Evolutionary conservation across 2,329 filamentous ascomycete species (phyloP).

Genomic region (Claviceps africana): DNA sequence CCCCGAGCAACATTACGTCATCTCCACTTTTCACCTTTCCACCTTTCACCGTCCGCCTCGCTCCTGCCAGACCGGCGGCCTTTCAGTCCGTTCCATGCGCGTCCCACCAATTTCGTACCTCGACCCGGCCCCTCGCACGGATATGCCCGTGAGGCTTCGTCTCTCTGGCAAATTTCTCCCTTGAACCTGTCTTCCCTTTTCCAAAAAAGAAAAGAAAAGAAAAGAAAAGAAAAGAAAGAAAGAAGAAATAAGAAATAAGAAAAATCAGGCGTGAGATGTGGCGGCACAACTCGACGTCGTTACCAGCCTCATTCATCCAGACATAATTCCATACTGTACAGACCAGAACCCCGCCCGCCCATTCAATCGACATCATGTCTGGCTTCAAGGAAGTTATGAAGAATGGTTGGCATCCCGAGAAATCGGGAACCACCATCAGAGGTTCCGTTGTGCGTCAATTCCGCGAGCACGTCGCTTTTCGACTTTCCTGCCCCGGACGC

Average conservation of each 20-base stretch:
- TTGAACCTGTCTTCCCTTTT: neutral
- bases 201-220: too few species aligned
- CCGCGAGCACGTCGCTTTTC: neutral
- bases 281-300: neutral
- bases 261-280: neutral
- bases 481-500: neutral
- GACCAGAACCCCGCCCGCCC: neutral
- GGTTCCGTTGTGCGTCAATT: slow-evolving; percentile 26
- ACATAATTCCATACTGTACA: neutral
- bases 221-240: too few species aligned
- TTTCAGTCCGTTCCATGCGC: neutral
- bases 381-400: slow-evolving; percentile 35
- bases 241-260: too few species aligned
- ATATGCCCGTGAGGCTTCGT: neutral
- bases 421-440: slow-evolving; percentile 21
- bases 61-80: neutral
- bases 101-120: neutral
- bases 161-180: neutral
- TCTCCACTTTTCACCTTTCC: too few species aligned
- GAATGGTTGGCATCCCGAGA: slow-evolving; percentile 39
- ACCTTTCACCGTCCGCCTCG: neutral
- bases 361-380: slow-evolving; percentile 21
- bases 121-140: too few species aligned
- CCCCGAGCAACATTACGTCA: too few species aligned
- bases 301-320: neutral